phyloP scores from a whole-genome alignment of 1,139 yeast species.

The Saccharomyces hybrid region DNA sequence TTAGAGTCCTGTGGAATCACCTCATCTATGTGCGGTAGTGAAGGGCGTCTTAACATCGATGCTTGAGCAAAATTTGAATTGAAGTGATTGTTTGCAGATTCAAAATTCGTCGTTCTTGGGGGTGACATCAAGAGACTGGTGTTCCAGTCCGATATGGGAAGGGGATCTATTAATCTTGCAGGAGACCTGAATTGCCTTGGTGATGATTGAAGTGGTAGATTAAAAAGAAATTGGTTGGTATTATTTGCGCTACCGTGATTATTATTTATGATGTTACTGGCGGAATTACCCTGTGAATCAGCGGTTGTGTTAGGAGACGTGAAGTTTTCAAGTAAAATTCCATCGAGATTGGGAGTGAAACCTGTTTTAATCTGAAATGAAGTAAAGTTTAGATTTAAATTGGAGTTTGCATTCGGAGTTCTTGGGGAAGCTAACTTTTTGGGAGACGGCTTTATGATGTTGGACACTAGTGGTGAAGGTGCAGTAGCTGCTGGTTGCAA shows the following conservation, averaged over 20 bases:
- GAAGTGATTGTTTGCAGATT: not conserved
- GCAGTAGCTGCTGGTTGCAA: slow-evolving; percentile 2
- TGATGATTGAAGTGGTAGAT: not conserved
- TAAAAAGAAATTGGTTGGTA: not conserved
- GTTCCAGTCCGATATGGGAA: not conserved
- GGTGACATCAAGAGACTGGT: not conserved
- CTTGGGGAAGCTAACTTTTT: not conserved
- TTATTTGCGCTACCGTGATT: not conserved
- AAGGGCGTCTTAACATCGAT: not conserved
- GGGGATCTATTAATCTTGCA: not conserved
- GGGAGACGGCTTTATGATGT: not conserved
- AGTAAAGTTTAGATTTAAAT: not conserved
- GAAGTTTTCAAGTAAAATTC: slow-evolving; percentile 18
- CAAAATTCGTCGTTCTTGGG: not conserved
- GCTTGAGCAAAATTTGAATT: not conserved
- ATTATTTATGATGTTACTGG: not conserved
- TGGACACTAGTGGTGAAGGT: not conserved
- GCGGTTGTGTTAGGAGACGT: not conserved
- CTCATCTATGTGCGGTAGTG: not conserved
- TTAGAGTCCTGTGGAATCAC: not conserved
- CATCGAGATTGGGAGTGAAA: slow-evolving; percentile 28
- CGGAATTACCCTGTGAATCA: not conserved
- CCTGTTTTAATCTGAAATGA: slow-evolving; percentile 25
- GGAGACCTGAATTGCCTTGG: not conserved
- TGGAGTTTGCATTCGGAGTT: not conserved